phyloP scores from a whole-genome alignment of 495 filamentous ascomycete species.

The Penicillium maclennaniae region DNA sequence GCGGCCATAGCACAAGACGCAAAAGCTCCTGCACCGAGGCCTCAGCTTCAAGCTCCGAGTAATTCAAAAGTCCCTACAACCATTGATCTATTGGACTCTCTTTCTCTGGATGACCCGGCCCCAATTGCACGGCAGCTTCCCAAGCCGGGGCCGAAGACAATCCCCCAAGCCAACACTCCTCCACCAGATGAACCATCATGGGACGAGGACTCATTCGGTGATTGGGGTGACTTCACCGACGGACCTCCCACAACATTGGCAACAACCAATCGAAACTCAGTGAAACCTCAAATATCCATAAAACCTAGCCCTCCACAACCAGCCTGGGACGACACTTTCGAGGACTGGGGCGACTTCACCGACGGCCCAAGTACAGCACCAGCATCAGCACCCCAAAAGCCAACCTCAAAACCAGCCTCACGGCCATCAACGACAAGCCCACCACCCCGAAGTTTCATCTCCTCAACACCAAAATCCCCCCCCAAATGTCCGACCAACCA shows the following conservation, averaged over 20 bases:
- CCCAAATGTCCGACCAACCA: constrained; percentile 62
- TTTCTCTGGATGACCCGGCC: constrained; percentile 23
- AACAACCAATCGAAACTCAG: neutral
- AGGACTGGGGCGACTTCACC: constrained; percentile 42
- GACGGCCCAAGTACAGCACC: constrained; percentile 28
- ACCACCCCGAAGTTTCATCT: constrained; percentile 13
- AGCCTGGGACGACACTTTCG: constrained; percentile 50
- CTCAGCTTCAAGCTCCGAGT: neutral
- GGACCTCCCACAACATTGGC: constrained; percentile 14
- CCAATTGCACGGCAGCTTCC: neutral
- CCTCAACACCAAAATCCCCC: constrained; percentile 7
- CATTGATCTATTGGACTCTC: constrained; percentile 24
- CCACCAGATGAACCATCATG: constrained; percentile 11
- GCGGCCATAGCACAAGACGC: constrained; percentile 2
- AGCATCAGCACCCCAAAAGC: constrained; percentile 4
- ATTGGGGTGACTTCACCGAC: constrained; percentile 41
- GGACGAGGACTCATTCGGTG: constrained; percentile 21
- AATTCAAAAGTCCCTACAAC: neutral
- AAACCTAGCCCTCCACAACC: constrained; percentile 27
- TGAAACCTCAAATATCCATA: constrained; percentile 2
- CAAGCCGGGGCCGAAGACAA: neutral
- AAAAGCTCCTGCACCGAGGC: neutral
- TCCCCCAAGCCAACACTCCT: neutral
- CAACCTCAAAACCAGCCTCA: constrained; percentile 2
- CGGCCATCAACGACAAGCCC: constrained; percentile 1